Conservation (phyloP, 2,329 filamentous ascomycete genomes). For the Chaetomium sp. region DNA sequence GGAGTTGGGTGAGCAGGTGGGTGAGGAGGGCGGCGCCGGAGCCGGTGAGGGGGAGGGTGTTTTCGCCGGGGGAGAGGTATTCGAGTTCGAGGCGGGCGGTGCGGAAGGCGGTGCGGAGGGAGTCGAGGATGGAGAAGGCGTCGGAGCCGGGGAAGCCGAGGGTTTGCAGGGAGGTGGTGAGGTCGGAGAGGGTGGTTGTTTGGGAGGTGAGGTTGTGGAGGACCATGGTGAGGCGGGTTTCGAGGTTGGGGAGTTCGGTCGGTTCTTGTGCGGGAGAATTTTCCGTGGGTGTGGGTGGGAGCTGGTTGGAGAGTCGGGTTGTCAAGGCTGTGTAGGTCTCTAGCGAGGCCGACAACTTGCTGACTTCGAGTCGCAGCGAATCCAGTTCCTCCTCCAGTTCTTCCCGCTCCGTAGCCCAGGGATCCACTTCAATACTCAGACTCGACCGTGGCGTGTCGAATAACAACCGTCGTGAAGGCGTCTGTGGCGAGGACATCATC, state of each 20-base stretch:
- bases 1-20: slow-evolving; percentile 45
- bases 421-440: slow-evolving; percentile 34
- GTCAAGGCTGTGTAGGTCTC: slow-evolving; percentile 41
- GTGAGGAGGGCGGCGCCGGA: slow-evolving; percentile 51
- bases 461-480: slow-evolving; percentile 32
- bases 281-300: slow-evolving; percentile 24
- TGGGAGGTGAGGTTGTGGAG: slow-evolving; percentile 43
- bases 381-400: slow-evolving; percentile 41
- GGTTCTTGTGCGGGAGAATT: slow-evolving; percentile 21
- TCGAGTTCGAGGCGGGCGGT: slow-evolving; percentile 55
- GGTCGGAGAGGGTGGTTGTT: slow-evolving; percentile 39
- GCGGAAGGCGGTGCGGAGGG: slow-evolving; percentile 46
- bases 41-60: slow-evolving; percentile 44
- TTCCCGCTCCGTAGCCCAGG: slow-evolving; percentile 39
- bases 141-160: slow-evolving; percentile 48
- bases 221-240: slow-evolving; percentile 37
- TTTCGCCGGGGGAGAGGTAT: slow-evolving; percentile 54
- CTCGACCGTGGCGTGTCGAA: slow-evolving; percentile 27
- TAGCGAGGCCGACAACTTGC: slow-evolving; percentile 41
- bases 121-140: slow-evolving; percentile 41
- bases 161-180: slow-evolving; percentile 39
- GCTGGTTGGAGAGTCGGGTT: slow-evolving; percentile 33
- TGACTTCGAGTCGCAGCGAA: slow-evolving; percentile 43
- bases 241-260: slow-evolving; percentile 30
- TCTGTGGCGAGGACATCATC: slow-evolving; percentile 20